Conservation (phyloP, 352 stramenopile species). For the Globisporangium perplexum region DNA sequence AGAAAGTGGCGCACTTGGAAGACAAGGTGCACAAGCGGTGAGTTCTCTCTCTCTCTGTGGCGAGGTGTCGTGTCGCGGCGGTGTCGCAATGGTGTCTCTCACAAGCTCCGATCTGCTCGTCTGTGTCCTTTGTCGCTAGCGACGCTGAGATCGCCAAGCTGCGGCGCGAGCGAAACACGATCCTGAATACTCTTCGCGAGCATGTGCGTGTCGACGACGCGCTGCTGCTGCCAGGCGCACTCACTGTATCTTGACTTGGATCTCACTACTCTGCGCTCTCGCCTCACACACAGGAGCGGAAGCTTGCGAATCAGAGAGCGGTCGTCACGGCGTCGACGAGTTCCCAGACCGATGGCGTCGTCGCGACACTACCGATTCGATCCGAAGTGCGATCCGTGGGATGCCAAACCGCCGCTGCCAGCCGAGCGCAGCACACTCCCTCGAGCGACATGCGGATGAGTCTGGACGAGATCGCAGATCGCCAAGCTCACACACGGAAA, state of each 20-base stretch:
- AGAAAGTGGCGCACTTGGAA: slow-evolving; percentile 34
- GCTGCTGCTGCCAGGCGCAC: no score
- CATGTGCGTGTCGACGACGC: slow-evolving; percentile 15
- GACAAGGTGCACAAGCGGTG: slow-evolving; percentile 37
- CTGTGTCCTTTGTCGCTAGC: slow-evolving; percentile 17
- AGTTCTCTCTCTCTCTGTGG: background rate
- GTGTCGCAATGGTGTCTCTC: background rate
- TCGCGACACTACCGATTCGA: slow-evolving; percentile 1
- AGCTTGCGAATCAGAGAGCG: slow-evolving; percentile 13
- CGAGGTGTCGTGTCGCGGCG: background rate
- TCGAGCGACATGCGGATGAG: slow-evolving; percentile 18
- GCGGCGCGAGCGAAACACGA: slow-evolving; percentile 55
- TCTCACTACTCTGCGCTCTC: background rate
- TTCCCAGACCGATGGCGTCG: slow-evolving; percentile 15
- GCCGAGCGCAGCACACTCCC: background rate
- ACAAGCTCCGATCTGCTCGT: background rate
- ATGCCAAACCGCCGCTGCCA: slow-evolving; percentile 1
- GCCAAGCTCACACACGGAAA: background rate
- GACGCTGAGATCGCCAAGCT: slow-evolving; percentile 53
- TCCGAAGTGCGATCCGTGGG: slow-evolving; percentile 1
- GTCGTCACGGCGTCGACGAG: slow-evolving; percentile 11
- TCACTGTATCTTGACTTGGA: background rate
- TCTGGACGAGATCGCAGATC: slow-evolving; percentile 24
- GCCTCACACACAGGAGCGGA: slow-evolving; percentile 21
- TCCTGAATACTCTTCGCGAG: slow-evolving; percentile 52